Evolutionary conservation across 169 alveolate genomes (phyloP).

Genomic region (Plasmodium coatneyi): DNA sequence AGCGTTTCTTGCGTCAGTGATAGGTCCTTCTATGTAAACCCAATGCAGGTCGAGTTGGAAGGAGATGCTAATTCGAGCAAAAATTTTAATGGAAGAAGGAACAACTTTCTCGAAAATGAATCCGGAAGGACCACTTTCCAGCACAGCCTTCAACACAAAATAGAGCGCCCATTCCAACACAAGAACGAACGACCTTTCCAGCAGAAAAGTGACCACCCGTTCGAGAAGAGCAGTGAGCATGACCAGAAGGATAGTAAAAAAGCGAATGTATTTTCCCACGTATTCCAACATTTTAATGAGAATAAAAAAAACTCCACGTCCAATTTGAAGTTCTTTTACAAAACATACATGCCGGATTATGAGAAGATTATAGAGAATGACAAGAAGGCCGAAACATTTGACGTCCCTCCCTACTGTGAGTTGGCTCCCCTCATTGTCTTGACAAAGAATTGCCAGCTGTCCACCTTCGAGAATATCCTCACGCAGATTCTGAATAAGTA

Average conservation of each 20-base stretch:
- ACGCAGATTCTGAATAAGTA: constrained; percentile 68
- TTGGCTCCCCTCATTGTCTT: constrained; percentile 78
- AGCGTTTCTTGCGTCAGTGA: constrained; percentile 60
- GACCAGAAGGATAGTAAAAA: constrained; percentile 10
- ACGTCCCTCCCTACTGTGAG: constrained; percentile 87
- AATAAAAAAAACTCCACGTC: constrained; percentile 39
- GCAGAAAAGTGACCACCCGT: background rate
- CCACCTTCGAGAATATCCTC: constrained; percentile 77
- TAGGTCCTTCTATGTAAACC: constrained; percentile 13
- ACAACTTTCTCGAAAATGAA: background rate
- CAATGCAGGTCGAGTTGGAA: constrained; percentile 7
- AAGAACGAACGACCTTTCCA: background rate
- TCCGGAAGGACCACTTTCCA: background rate
- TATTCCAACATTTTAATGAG: constrained; percentile 55
- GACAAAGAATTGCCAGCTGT: constrained; percentile 78
- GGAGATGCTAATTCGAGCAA: background rate
- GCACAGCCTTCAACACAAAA: background rate
- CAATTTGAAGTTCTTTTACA: constrained; percentile 53
- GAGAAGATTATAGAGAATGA: constrained; percentile 72
- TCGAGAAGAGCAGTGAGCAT: background rate
- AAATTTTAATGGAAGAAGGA: background rate
- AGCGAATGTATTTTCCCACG: constrained; percentile 51
- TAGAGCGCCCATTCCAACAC: background rate
- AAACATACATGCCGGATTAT: constrained; percentile 73
- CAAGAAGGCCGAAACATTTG: constrained; percentile 61